Percentiles rank a stretch among this genome's conserved stretches.
Conservation (phyloP, 306 rosid species). For the Fragaria nilgerrensis region DNA sequence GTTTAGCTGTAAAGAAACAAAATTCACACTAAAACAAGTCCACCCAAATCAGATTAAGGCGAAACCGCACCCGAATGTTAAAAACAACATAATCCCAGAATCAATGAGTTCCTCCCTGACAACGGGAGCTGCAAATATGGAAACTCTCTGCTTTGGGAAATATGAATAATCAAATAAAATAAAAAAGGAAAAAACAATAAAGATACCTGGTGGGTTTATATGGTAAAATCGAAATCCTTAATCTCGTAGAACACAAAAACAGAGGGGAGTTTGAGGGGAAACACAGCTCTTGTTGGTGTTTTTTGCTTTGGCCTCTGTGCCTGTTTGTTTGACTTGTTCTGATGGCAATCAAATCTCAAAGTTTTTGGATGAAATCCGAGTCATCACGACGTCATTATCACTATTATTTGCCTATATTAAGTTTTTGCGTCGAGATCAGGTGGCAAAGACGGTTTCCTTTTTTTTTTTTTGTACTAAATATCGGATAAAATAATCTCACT, state of each 20-base stretch:
- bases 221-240: not conserved
- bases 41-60: not conserved
- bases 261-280: not conserved
- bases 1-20: too few relatives aligned
- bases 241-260: not conserved
- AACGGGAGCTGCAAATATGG: not conserved
- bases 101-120: not conserved
- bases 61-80: constrained; percentile 14
- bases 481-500: too few relatives aligned
- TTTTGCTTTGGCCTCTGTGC: not conserved
- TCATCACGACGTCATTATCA: not conserved
- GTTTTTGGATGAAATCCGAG: not conserved
- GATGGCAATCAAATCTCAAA: not conserved
- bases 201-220: not conserved
- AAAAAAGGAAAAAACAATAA: not conserved
- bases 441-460: not conserved
- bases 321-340: not conserved
- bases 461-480: too few relatives aligned
- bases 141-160: not conserved
- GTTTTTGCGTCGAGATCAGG: not conserved
- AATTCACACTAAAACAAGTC: not conserved
- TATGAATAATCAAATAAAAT: not conserved
- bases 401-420: not conserved
- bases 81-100: not conserved
- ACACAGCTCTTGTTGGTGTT: not conserved